Percentiles rank a stretch among this genome's conserved stretches.
phyloP scores from a whole-genome alignment of 345 rosid genomes.

The Syzygium oleosum region DNA sequence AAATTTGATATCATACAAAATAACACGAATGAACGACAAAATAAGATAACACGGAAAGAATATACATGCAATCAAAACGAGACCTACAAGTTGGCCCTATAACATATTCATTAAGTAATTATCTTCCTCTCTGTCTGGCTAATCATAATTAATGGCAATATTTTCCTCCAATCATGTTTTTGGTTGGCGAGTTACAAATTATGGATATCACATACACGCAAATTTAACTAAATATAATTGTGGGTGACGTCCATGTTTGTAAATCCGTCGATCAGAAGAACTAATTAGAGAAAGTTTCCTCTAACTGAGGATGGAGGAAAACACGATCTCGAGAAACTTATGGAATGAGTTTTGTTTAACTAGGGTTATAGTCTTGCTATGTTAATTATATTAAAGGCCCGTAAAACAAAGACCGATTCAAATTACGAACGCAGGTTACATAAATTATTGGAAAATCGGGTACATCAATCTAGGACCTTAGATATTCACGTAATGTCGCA shows the following conservation, averaged over 20 bases:
- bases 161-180: not conserved
- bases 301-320: not conserved
- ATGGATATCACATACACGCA: not conserved
- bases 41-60: not conserved
- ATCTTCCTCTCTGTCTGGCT: not conserved
- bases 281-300: not conserved
- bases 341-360: too few species aligned
- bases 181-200: not conserved
- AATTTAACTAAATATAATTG: not conserved
- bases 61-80: not conserved
- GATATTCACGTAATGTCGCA: not conserved
- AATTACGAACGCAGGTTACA: not conserved
- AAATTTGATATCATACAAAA: too few species aligned
- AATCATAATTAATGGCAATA: not conserved
- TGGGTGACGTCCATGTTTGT: not conserved
- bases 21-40: not conserved
- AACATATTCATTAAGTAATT: not conserved
- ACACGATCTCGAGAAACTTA: not conserved
- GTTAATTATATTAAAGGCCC: not conserved
- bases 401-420: not conserved
- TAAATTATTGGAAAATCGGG: not conserved
- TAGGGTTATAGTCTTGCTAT: not conserved
- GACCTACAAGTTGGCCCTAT: not conserved
- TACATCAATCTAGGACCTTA: not conserved
- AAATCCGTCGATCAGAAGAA: not conserved